Conservation (phyloP, 2,329 filamentous ascomycete genomes). For the Nemania serpens region DNA sequence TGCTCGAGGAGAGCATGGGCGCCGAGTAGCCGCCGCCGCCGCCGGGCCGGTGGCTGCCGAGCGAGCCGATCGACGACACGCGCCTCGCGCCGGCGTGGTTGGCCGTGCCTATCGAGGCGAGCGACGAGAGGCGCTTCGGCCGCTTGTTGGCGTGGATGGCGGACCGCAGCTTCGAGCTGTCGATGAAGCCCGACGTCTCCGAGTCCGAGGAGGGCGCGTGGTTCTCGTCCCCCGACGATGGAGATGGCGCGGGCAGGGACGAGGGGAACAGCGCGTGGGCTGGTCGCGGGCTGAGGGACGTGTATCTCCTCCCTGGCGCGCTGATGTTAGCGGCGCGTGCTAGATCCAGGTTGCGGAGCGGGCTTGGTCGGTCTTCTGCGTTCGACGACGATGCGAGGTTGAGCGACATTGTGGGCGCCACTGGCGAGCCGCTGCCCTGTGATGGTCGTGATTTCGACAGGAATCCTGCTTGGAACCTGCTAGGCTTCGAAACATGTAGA, state of each 20-base stretch:
- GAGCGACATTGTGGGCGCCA: constrained; percentile 61
- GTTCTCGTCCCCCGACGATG: constrained; percentile 55
- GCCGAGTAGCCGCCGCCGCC: constrained; percentile 41
- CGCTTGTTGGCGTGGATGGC: constrained; percentile 60
- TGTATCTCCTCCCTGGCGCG: constrained; percentile 48
- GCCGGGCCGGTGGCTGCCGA: constrained; percentile 40
- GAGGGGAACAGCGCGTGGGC: constrained; percentile 28
- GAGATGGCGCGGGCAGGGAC: constrained; percentile 39
- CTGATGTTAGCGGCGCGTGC: constrained; percentile 55
- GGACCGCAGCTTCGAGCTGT: constrained; percentile 59
- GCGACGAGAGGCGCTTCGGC: constrained; percentile 47
- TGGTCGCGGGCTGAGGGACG: constrained; percentile 38
- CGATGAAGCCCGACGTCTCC: constrained; percentile 53
- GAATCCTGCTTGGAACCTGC: constrained; percentile 88
- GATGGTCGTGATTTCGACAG: constrained; percentile 62
- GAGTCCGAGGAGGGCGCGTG: constrained; percentile 56
- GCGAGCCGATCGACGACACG: constrained; percentile 51
- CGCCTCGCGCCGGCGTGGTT: constrained; percentile 45
- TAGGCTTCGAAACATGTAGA: constrained; percentile 58
- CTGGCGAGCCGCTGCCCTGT: constrained; percentile 61
- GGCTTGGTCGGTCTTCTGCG: constrained; percentile 57
- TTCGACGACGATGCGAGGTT: constrained; percentile 58
- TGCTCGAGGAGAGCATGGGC: constrained; percentile 50
- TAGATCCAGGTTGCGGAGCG: constrained; percentile 56
- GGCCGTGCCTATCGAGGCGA: constrained; percentile 32